Evolutionary conservation across 176 grass and related monocot species (phyloP).

Genomic region (Olyra latifolia): DNA sequence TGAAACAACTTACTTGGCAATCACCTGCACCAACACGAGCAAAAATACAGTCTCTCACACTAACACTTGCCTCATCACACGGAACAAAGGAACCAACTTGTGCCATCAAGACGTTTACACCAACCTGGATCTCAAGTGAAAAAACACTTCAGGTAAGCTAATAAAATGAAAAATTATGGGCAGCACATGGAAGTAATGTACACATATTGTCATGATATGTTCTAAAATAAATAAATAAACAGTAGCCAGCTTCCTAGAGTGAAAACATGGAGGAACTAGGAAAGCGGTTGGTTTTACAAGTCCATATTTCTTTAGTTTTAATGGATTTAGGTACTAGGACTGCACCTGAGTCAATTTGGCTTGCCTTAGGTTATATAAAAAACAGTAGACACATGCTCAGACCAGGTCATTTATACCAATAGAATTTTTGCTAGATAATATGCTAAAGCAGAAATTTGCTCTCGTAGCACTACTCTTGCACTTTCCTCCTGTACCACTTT

Average conservation of each 20-base stretch:
- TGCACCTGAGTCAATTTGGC: constrained; percentile 9
- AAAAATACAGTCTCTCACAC: constrained; percentile 97
- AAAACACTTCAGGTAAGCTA: constrained; percentile 29
- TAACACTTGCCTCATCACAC: constrained; percentile 79
- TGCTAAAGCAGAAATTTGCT: no score
- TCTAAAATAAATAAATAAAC: constrained; percentile 26
- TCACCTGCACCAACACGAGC: constrained; percentile 98
- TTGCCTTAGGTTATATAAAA: constrained; percentile 5
- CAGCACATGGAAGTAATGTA: not conserved
- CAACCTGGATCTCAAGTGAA: constrained; percentile 68
- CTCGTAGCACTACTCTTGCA: no score
- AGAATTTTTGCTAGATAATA: not conserved
- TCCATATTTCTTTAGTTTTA: constrained; percentile 7
- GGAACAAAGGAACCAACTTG: constrained; percentile 97
- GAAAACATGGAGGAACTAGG: not conserved
- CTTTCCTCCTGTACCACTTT: no score
- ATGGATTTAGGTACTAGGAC: not conserved
- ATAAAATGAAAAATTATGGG: constrained; percentile 14
- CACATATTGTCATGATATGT: not conserved
- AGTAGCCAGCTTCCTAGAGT: not conserved
- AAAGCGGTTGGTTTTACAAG: not conserved
- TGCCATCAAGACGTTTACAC: constrained; percentile 91
- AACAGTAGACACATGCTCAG: not conserved
- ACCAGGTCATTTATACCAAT: not conserved
- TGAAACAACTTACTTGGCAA: constrained; percentile 78